Conservation (phyloP, 1,139 yeast species). For the Blastobotrys niveus region DNA sequence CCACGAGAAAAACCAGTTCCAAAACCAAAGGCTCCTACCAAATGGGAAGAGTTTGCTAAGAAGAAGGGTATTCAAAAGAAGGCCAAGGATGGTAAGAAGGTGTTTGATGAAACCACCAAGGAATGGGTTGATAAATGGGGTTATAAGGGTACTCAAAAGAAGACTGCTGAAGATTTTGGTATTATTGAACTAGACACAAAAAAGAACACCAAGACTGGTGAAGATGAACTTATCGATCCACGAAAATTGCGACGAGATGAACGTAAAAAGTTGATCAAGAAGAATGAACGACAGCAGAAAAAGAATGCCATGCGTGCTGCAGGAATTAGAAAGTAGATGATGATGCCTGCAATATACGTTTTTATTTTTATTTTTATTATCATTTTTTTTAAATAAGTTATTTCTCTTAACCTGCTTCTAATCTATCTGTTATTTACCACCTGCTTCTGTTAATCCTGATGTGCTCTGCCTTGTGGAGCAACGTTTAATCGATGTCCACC, state of each 20-base stretch:
- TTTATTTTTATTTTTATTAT: not conserved
- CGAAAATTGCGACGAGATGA: slow-evolving; percentile 73
- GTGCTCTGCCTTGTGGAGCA: too few species aligned
- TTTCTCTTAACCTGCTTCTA: too few species aligned
- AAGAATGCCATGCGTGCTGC: slow-evolving; percentile 42
- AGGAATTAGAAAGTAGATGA: not conserved
- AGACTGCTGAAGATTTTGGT: slow-evolving; percentile 87
- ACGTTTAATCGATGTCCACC: too few species aligned
- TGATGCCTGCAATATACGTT: not conserved
- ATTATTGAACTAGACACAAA: slow-evolving; percentile 87
- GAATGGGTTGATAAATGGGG: slow-evolving; percentile 99
- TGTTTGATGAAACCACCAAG: slow-evolving; percentile 79
- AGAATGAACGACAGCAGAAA: slow-evolving; percentile 82
- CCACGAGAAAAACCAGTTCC: slow-evolving; percentile 98
- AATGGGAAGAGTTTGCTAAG: slow-evolving; percentile 96
- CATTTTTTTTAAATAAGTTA: too few species aligned
- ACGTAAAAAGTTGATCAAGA: slow-evolving; percentile 78
- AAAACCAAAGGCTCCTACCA: slow-evolving; percentile 83
- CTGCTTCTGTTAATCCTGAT: too few species aligned
- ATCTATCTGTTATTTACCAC: too few species aligned
- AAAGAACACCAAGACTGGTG: slow-evolving; percentile 36
- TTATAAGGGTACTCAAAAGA: slow-evolving; percentile 77
- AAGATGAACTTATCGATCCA: slow-evolving; percentile 76
- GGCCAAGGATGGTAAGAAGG: slow-evolving; percentile 85
- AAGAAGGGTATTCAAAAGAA: slow-evolving; percentile 91